Evolutionary conservation across 2,329 filamentous ascomycete species (phyloP), one percentile per base, ranked within the genome.

Genomic region (Setomelanomma holmii): DNA sequence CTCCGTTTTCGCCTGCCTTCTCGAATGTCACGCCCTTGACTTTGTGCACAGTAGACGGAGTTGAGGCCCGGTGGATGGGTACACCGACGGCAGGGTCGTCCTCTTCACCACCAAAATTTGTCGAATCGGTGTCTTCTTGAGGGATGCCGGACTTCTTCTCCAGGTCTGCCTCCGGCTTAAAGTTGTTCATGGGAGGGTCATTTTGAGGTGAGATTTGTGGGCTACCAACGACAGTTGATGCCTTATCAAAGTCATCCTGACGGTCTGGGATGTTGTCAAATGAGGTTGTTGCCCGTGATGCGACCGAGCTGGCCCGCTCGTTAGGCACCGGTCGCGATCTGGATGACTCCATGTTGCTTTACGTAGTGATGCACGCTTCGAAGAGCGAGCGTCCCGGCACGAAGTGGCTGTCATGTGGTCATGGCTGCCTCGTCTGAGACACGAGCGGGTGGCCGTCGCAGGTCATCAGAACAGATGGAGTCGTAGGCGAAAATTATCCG

Each of bases 1-100:
- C 69, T 3, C 76, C 76, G 35, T 73, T 73, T 44, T 78, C 77
- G 3, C 75, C 75, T 44, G 76, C 75, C 51, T 76, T 78, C 34
- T 73, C 69, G 45, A 76, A 77, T 10, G 66, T 67, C n/a, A 74
- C 68, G 21, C 64, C 68, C 46, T 72, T 77, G 49, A 66, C 66
- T 42, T 75, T 70, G 41, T 75, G 73, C 48, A 73, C 67, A 22
- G 65, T 64, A 10, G 72, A 63, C 6, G 76, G 75, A 48, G 75
- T 77, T n/a, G 66, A 66, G 17, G 72, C 71, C 51, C 75, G 63
- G 47, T 74, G 68, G 42, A 78, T 77, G 7, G 69, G 70, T 38
- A 70, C 68, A 22, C 73, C 71, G 27, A 74, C 66, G 20, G 72
- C 67, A 10, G 73, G 73, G 30, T 77, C 73, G 49, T 77, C 75